Percentiles rank a stretch among this genome's conserved stretches.
Evolutionary conservation across 2,329 filamentous ascomycete species (phyloP).

Genomic region (Diaporthe vexans): DNA sequence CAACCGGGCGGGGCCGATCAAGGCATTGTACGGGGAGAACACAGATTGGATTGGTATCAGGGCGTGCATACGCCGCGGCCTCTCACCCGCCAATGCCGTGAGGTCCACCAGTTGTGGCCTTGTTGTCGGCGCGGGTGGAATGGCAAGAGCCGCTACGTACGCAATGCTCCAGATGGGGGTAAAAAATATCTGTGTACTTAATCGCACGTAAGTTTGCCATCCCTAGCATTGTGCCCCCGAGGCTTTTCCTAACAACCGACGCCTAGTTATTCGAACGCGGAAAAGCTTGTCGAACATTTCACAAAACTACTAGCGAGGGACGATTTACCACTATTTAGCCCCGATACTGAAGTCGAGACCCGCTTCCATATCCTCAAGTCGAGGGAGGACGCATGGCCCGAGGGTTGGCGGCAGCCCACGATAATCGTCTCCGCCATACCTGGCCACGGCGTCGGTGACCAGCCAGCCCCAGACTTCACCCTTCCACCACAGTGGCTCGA

Average conservation of each 20-base stretch:
- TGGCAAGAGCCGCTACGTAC: constrained; percentile 84
- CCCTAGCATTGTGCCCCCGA: no score
- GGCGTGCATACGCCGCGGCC: constrained; percentile 78
- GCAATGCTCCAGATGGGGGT: constrained; percentile 84
- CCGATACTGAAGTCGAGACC: constrained; percentile 57
- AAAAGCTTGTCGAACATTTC: constrained; percentile 78
- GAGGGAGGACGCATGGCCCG: constrained; percentile 74
- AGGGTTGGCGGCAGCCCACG: constrained; percentile 73
- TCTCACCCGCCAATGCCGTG: constrained; percentile 79
- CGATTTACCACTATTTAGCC: constrained; percentile 59
- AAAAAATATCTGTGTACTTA: constrained; percentile 81
- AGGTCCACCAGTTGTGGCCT: constrained; percentile 68
- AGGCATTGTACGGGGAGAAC: constrained; percentile 82
- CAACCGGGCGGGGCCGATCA: constrained; percentile 75
- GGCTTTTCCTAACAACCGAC: background rate
- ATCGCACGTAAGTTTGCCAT: constrained; percentile 68
- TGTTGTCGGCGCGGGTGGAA: constrained; percentile 78
- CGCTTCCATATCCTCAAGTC: constrained; percentile 71
- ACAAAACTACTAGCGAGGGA: constrained; percentile 64
- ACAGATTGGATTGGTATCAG: constrained; percentile 87
- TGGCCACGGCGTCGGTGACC: constrained; percentile 74
- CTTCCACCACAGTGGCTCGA: constrained; percentile 78
- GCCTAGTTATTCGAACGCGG: constrained; percentile 66
- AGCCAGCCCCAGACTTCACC: constrained; percentile 77
- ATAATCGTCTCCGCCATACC: constrained; percentile 85